These are phyloP conservation scores for Sugiyamaella lignohabitans DNA, from an alignment of 805 yeast species.

Conservation along the genomic window DNA sequence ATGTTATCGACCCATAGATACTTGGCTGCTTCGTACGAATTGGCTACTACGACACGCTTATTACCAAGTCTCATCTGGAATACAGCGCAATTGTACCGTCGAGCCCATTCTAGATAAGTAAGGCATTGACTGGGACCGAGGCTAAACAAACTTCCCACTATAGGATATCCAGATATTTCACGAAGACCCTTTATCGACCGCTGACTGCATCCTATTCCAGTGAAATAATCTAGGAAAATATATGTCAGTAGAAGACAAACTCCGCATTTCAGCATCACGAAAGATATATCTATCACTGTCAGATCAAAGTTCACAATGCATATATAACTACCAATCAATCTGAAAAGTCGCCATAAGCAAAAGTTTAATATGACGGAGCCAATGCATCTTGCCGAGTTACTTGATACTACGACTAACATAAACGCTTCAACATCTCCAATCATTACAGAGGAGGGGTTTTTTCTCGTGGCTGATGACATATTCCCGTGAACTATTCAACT, in stretches of 20 bases:
- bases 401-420: no score
- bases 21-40: conserved; percentile 49
- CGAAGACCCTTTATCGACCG: conserved; percentile 32
- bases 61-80: conserved; percentile 61
- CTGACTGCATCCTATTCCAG: conserved; percentile 15
- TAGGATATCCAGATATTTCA: conserved; percentile 42
- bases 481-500: no score
- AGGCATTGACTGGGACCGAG: conserved; percentile 45
- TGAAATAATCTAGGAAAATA: conserved; percentile 10
- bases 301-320: no score
- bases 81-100: conserved; percentile 35
- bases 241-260: no score
- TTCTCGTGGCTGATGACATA: no score
- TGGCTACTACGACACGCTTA: conserved; percentile 55
- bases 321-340: neutral
- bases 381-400: no score
- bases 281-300: no score
- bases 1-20: conserved; percentile 48
- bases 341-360: neutral
- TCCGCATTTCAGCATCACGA: no score
- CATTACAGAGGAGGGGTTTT: no score
- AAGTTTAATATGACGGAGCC: neutral
- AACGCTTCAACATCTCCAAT: no score
- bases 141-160: conserved; percentile 46
- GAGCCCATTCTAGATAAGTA: conserved; percentile 41